Conservation (phyloP, 495 filamentous ascomycete genomes). For the Penicillium subrubescens region DNA sequence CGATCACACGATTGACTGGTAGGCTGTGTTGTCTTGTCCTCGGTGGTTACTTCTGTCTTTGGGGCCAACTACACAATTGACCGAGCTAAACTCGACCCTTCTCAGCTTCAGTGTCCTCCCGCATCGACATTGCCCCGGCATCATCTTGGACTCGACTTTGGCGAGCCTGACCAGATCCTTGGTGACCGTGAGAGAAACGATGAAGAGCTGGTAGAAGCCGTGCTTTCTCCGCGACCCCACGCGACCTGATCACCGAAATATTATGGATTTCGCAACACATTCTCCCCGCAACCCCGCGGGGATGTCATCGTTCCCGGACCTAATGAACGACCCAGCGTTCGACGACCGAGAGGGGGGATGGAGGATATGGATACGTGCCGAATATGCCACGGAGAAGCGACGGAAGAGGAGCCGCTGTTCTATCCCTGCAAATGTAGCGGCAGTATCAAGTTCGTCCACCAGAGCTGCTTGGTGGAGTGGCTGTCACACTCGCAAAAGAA, state of each 20-base stretch:
- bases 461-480: constrained; percentile 98
- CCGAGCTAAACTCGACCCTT: background rate
- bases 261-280: constrained; percentile 32
- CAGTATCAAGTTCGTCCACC: constrained; percentile 97
- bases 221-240: constrained; percentile 26
- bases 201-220: constrained; percentile 28
- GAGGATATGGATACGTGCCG: constrained; percentile 79
- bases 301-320: constrained; percentile 47
- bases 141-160: background rate
- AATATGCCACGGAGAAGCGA: constrained; percentile 90
- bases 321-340: constrained; percentile 69
- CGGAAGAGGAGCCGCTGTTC: constrained; percentile 85
- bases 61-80: background rate
- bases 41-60: background rate
- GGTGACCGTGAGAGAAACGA: constrained; percentile 13
- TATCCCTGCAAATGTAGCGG: constrained; percentile 98
- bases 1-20: background rate
- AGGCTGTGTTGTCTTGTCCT: background rate
- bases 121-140: background rate
- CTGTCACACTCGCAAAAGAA: constrained; percentile 97
- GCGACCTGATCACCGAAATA: constrained; percentile 14
- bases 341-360: constrained; percentile 42
- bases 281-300: constrained; percentile 20
- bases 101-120: background rate
- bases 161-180: background rate